phyloP scores from a whole-genome alignment of 2,329 filamentous ascomycete genomes.

The Colletotrichum sp. region DNA sequence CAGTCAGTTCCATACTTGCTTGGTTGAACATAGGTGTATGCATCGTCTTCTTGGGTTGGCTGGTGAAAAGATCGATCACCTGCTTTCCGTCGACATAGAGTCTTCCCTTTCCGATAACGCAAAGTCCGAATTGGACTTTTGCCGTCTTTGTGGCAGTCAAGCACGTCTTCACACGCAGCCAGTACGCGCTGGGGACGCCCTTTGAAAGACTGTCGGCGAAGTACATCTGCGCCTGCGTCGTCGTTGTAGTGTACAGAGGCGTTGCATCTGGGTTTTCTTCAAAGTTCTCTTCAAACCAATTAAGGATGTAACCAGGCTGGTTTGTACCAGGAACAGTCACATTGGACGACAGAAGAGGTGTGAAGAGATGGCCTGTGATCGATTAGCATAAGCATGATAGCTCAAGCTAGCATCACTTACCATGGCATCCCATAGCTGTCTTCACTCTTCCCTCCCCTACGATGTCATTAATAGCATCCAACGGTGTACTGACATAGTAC shows the following conservation, averaged over 20 bases:
- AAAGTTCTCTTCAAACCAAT: background rate
- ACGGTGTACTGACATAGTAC: conserved; percentile 33
- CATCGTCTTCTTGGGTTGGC: conserved; percentile 34
- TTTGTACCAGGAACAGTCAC: background rate
- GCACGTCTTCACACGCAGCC: conserved; percentile 5
- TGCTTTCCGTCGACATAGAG: conserved; percentile 34
- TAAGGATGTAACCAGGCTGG: background rate
- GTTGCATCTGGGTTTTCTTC: background rate
- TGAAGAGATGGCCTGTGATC: background rate
- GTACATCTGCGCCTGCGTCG: background rate
- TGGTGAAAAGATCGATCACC: conserved; percentile 33
- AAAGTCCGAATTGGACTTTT: conserved; percentile 32
- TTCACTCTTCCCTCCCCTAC: background rate
- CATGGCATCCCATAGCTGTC: background rate
- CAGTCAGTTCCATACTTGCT: conserved; percentile 33
- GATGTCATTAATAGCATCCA: conserved; percentile 30
- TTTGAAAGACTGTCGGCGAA: background rate
- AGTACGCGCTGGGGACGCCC: background rate
- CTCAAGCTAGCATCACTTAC: background rate
- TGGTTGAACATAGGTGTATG: conserved; percentile 33
- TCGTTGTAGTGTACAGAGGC: background rate
- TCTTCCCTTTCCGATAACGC: conserved; percentile 35
- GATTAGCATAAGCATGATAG: background rate
- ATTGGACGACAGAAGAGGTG: background rate
- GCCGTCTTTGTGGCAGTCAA: conserved; percentile 21